Conservation (phyloP, 768 basidiomycete genomes). For the Gymnopilus dilepis region DNA sequence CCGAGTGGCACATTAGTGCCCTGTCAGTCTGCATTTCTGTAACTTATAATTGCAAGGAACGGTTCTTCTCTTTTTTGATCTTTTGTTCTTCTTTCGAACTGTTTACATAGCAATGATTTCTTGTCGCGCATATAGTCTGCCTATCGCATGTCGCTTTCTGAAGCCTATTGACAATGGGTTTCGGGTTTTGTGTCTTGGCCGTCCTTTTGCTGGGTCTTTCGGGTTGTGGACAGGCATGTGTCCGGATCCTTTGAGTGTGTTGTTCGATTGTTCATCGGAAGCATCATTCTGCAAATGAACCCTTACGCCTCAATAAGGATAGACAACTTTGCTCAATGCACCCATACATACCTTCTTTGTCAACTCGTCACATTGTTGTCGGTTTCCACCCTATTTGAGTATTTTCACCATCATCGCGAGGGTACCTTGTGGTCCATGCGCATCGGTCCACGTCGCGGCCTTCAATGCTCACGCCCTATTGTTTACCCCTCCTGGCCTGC, state of each 20-base stretch:
- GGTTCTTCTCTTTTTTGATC: neutral
- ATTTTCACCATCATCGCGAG: neutral
- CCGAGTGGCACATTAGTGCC: neutral
- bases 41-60: slow-evolving; percentile 2
- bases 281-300: no score
- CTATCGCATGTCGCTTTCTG: neutral
- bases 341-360: no score
- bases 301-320: no score
- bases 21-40: neutral
- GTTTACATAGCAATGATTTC: neutral
- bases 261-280: no score
- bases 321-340: no score
- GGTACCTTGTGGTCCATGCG: neutral
- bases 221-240: no score
- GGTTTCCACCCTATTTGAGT: neutral
- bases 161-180: neutral
- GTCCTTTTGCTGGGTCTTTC: no score
- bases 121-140: neutral
- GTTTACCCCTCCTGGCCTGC: neutral
- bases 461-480: neutral
- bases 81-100: neutral
- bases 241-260: no score
- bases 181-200: neutral
- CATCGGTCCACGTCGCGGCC: neutral
- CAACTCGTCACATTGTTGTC: no score